A percentile compares a stretch with the other conserved stretches of the same genome.
phyloP scores from a whole-genome alignment of 441 rosid genomes.

The Arabidopsis hybrid region DNA sequence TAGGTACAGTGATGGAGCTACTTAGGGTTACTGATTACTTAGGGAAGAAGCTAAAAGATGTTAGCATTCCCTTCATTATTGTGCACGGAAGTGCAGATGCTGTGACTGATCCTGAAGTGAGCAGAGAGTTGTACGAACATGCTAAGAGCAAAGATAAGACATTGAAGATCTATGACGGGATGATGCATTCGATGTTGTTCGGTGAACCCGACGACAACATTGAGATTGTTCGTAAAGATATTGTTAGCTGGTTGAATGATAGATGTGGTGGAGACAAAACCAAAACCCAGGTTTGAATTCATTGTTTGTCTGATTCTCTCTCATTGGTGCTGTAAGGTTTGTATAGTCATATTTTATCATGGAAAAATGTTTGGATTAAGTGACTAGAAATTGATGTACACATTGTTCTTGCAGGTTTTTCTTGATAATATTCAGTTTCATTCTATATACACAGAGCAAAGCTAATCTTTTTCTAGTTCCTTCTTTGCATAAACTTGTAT shows the following conservation, averaged over 20 bases:
- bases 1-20: conserved; percentile 81
- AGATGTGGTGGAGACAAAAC: conserved; percentile 52
- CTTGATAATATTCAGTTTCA: conserved; percentile 5
- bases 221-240: conserved; percentile 59
- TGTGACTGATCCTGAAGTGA: conserved; percentile 89
- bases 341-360: conserved; percentile 30
- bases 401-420: conserved; percentile 8
- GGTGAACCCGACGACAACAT: conserved; percentile 79
- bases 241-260: conserved; percentile 66
- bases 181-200: conserved; percentile 85
- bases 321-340: conserved; percentile 25
- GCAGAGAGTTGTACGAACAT: conserved; percentile 59
- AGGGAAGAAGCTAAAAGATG: conserved; percentile 58
- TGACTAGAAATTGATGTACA: conserved; percentile 4
- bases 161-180: conserved; percentile 74
- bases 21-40: conserved; percentile 72
- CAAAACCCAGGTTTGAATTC: conserved; percentile 15
- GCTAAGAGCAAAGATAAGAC: conserved; percentile 75
- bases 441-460: background rate
- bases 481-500: conserved; percentile 13
- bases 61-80: conserved; percentile 70
- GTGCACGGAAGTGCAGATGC: conserved; percentile 85
- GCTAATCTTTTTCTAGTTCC: conserved; percentile 5
- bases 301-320: conserved; percentile 2
- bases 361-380: background rate